Evolutionary conservation across 495 filamentous ascomycete species (phyloP).

Genomic region (Hypomontagnella submonticulosa): DNA sequence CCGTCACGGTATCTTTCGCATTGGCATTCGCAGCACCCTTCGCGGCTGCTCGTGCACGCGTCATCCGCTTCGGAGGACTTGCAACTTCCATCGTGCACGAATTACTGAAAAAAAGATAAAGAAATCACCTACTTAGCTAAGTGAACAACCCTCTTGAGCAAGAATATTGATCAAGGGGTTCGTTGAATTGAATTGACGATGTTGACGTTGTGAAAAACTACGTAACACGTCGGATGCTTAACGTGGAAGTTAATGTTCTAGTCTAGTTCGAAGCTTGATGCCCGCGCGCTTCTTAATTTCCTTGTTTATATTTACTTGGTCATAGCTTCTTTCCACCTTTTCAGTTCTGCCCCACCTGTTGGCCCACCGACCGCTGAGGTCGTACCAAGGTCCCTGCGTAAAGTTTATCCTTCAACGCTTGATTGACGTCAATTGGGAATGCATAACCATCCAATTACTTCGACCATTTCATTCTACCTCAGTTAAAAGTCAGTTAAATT

Average conservation of each 20-base stretch:
- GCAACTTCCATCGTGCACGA: constrained; percentile 55
- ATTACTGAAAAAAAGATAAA: constrained; percentile 17
- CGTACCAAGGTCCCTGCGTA: background rate
- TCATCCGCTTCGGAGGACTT: constrained; percentile 66
- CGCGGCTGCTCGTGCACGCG: constrained; percentile 66
- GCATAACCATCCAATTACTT: too few relatives aligned
- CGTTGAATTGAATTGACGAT: constrained; percentile 24
- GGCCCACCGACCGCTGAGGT: constrained; percentile 36
- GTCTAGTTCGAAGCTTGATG: constrained; percentile 13
- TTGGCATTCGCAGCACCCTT: constrained; percentile 51
- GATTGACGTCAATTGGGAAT: too few relatives aligned
- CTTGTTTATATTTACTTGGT: constrained; percentile 50
- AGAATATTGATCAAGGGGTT: constrained; percentile 9
- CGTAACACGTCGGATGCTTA: background rate
- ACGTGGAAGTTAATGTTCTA: constrained; percentile 11
- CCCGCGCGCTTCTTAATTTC: constrained; percentile 31
- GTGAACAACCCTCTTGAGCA: constrained; percentile 24
- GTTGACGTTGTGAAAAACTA: constrained; percentile 12
- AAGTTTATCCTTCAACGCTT: too few relatives aligned
- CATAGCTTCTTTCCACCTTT: constrained; percentile 39
- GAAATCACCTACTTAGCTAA: constrained; percentile 19
- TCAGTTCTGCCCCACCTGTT: constrained; percentile 26
- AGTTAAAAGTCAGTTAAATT: background rate
- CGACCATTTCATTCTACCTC: background rate
- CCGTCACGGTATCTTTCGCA: constrained; percentile 46